Conservation (phyloP, 768 basidiomycete genomes). For the Podaxis sp. region DNA sequence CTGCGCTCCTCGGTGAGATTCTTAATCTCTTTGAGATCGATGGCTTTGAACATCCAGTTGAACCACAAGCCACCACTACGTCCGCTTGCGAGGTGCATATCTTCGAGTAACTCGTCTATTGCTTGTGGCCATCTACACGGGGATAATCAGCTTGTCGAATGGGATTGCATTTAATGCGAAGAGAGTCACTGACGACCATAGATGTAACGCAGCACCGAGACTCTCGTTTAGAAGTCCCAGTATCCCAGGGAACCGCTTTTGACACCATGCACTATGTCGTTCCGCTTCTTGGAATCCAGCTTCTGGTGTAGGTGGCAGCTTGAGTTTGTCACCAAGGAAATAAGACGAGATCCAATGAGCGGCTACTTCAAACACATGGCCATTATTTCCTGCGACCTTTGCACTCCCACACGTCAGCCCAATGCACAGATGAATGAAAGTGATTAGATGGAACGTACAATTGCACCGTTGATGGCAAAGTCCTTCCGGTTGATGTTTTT, state of each 20-base stretch:
- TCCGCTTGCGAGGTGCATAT: slow-evolving; percentile 51
- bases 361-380: slow-evolving; percentile 50
- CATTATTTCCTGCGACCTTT: slow-evolving; percentile 55
- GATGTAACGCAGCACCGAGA: slow-evolving; percentile 46
- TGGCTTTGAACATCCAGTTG: slow-evolving; percentile 59
- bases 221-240: slow-evolving; percentile 52
- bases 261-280: slow-evolving; percentile 49
- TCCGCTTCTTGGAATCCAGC: slow-evolving; percentile 44
- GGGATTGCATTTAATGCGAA: not conserved
- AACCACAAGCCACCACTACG: slow-evolving; percentile 65
- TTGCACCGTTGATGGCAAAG: slow-evolving; percentile 64
- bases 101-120: slow-evolving; percentile 54
- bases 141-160: not conserved
- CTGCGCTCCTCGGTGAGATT: slow-evolving; percentile 47
- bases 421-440: not conserved
- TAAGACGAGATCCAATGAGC: slow-evolving; percentile 68
- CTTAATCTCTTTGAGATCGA: slow-evolving; percentile 46
- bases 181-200: slow-evolving; percentile 47
- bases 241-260: slow-evolving; percentile 51
- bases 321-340: slow-evolving; percentile 53
- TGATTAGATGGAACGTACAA: slow-evolving; percentile 37
- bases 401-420: too few relatives aligned
- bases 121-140: slow-evolving; percentile 57
- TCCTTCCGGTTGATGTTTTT: slow-evolving; percentile 53
- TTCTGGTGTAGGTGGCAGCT: slow-evolving; percentile 43